phyloP scores from a whole-genome alignment of 768 basidiomycete species.

The Boletus pseudopeckii region DNA sequence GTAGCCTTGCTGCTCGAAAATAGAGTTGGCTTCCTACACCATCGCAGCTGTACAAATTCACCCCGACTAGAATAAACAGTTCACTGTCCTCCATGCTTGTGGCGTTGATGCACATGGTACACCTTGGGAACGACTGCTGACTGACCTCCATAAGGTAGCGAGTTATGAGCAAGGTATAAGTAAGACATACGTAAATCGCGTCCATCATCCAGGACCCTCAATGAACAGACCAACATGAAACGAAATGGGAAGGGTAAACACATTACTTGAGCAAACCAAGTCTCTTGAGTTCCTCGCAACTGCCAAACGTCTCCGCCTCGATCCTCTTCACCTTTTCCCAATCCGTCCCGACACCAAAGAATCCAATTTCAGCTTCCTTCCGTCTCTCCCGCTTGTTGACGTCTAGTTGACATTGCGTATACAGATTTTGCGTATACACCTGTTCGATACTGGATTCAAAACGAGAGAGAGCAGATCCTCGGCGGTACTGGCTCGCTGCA shows the following conservation, averaged over 20 bases:
- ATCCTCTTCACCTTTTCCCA: slow-evolving; percentile 84
- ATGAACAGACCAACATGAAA: not conserved
- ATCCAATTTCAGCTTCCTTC: slow-evolving; percentile 74
- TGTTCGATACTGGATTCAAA: slow-evolving; percentile 82
- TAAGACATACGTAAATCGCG: slow-evolving; percentile 18
- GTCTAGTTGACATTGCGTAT: slow-evolving; percentile 67
- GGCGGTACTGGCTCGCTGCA: slow-evolving; percentile 39
- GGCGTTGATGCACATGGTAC: slow-evolving; percentile 2
- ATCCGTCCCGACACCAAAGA: slow-evolving; percentile 91
- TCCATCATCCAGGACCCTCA: not conserved
- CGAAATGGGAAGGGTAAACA: slow-evolving; percentile 11
- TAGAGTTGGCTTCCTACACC: not conserved
- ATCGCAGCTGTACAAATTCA: slow-evolving; percentile 11
- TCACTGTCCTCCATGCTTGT: slow-evolving; percentile 17
- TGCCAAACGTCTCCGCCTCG: slow-evolving; percentile 62
- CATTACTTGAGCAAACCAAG: slow-evolving; percentile 50
- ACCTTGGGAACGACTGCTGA: not conserved
- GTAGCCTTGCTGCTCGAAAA: not conserved
- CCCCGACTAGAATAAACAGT: slow-evolving; percentile 10
- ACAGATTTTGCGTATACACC: slow-evolving; percentile 67
- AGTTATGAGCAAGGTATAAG: slow-evolving; percentile 23
- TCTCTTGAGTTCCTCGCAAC: slow-evolving; percentile 73
- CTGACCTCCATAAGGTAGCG: not conserved
- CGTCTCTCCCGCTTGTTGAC: slow-evolving; percentile 63
- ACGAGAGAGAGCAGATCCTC: slow-evolving; percentile 37